A percentile compares a stretch with the other conserved stretches of the same genome.
Evolutionary conservation across 2,329 filamentous ascomycete species (phyloP).

Genomic region (Epichloe typhina): DNA sequence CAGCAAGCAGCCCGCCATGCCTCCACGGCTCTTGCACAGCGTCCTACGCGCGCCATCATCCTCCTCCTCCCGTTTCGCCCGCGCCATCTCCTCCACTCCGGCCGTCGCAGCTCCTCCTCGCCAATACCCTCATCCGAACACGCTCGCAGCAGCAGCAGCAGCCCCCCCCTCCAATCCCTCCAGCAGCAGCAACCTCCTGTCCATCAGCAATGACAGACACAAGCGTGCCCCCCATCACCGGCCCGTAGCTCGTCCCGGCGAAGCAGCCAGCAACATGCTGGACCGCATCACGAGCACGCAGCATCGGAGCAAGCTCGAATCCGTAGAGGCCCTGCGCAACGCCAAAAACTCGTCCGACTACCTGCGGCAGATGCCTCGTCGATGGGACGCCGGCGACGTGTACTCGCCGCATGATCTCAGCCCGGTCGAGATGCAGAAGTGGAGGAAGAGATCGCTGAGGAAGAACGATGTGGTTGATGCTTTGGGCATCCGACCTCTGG

Average conservation of each 20-base stretch:
- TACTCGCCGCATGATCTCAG: slow-evolving; percentile 85
- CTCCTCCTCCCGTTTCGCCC: slow-evolving; percentile 8
- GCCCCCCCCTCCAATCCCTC: not conserved
- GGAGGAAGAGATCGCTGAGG: slow-evolving; percentile 47
- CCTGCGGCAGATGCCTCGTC: slow-evolving; percentile 51
- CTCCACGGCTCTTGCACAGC: slow-evolving; percentile 23
- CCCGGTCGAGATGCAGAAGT: slow-evolving; percentile 67
- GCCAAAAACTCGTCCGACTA: slow-evolving; percentile 36
- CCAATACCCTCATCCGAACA: slow-evolving; percentile 5
- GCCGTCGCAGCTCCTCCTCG: slow-evolving; percentile 13
- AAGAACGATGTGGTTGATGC: slow-evolving; percentile 64
- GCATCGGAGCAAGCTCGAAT: slow-evolving; percentile 21
- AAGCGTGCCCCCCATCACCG: not conserved
- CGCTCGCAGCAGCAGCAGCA: not conserved
- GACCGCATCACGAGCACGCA: slow-evolving; percentile 17
- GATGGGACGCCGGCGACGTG: slow-evolving; percentile 67
- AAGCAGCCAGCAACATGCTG: slow-evolving; percentile 17
- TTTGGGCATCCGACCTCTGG: slow-evolving; percentile 64
- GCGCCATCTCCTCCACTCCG: slow-evolving; percentile 19
- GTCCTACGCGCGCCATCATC: slow-evolving; percentile 10
- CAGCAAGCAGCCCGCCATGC: slow-evolving; percentile 20
- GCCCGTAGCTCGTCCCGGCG: slow-evolving; percentile 8
- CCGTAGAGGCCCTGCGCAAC: slow-evolving; percentile 17
- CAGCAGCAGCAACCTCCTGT: slow-evolving; percentile 11
- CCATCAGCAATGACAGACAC: slow-evolving; percentile 11